phyloP scores from a whole-genome alignment of 768 basidiomycete species.

The Boletellus emodensis region DNA sequence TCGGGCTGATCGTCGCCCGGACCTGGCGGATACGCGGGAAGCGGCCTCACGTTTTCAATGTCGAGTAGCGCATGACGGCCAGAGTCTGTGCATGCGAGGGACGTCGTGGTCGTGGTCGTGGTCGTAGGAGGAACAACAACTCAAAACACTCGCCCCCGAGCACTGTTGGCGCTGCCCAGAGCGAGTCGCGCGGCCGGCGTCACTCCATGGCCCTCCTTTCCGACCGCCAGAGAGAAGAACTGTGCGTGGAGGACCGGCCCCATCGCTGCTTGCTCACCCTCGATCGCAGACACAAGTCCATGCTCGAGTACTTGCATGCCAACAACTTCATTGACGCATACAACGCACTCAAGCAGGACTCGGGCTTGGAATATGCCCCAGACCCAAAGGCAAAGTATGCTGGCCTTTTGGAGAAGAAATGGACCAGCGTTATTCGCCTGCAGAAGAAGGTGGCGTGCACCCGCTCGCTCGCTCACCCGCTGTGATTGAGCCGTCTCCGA shows the following conservation, averaged over 20 bases:
- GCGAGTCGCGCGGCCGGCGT: constrained; percentile 4
- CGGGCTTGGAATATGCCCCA: constrained; percentile 61
- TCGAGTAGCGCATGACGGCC: too few relatives aligned
- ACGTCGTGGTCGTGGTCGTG: background rate
- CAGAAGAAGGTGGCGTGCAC: constrained; percentile 77
- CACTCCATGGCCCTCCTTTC: constrained; percentile 40
- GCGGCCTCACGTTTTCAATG: too few relatives aligned
- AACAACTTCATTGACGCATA: constrained; percentile 62
- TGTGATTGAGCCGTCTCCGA: constrained; percentile 8
- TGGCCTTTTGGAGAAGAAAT: constrained; percentile 93
- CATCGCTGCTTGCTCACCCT: constrained; percentile 10
- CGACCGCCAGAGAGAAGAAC: constrained; percentile 45
- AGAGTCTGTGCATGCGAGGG: constrained; percentile 23
- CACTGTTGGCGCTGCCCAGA: background rate
- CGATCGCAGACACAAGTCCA: constrained; percentile 64
- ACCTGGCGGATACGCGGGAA: constrained; percentile 20
- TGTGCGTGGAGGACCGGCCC: constrained; percentile 33
- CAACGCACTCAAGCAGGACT: constrained; percentile 53
- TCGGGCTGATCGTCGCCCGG: constrained; percentile 23
- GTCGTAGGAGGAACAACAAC: constrained; percentile 21
- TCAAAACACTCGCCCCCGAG: constrained; percentile 26
- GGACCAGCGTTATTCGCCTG: constrained; percentile 92
- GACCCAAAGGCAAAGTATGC: constrained; percentile 86
- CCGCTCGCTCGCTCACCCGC: constrained; percentile 4
- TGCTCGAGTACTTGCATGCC: constrained; percentile 72